phyloP scores from a whole-genome alignment of 306 rosid genomes.

The Biancaea sappan region DNA sequence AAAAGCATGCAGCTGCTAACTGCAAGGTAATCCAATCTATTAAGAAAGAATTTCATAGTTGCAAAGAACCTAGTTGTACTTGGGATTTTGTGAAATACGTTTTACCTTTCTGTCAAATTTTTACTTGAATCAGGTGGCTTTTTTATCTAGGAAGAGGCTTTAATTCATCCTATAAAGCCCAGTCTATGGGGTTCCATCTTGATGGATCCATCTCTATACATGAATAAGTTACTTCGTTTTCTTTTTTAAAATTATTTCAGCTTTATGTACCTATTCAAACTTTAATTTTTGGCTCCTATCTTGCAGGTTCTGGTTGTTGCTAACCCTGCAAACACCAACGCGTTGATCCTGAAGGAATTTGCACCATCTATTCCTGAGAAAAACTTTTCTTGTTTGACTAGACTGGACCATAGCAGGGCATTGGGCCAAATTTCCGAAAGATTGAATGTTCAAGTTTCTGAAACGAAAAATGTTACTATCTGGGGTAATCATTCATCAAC shows the following conservation, averaged over 20 bases:
- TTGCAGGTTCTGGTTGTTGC: slow-evolving; percentile 97
- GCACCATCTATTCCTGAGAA: slow-evolving; percentile 96
- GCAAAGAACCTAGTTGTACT: not conserved
- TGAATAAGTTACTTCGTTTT: not conserved
- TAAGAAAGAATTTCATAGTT: not conserved
- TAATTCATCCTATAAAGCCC: not conserved
- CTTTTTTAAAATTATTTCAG: not conserved
- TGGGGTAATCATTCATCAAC: slow-evolving; percentile 99
- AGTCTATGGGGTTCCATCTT: not conserved
- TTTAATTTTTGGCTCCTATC: not conserved
- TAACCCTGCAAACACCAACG: slow-evolving; percentile 97
- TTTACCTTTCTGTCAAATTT: not conserved
- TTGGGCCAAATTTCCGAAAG: slow-evolving; percentile 96
- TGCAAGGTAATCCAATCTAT: slow-evolving; percentile 67
- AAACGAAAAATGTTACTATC: slow-evolving; percentile 85
- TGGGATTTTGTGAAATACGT: not conserved
- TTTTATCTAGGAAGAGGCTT: not conserved
- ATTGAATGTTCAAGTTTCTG: slow-evolving; percentile 76
- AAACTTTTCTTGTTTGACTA: slow-evolving; percentile 83
- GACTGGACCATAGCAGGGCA: slow-evolving; percentile 97
- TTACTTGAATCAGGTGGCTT: slow-evolving; percentile 3
- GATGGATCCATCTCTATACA: not conserved
- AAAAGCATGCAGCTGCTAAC: slow-evolving; percentile 89
- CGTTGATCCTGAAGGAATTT: slow-evolving; percentile 93
- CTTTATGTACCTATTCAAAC: not conserved